Evolutionary conservation across 805 yeast genomes (phyloP), one percentile per base, ranked within the genome.

Genomic region (Kuraishia cidri): DNA sequence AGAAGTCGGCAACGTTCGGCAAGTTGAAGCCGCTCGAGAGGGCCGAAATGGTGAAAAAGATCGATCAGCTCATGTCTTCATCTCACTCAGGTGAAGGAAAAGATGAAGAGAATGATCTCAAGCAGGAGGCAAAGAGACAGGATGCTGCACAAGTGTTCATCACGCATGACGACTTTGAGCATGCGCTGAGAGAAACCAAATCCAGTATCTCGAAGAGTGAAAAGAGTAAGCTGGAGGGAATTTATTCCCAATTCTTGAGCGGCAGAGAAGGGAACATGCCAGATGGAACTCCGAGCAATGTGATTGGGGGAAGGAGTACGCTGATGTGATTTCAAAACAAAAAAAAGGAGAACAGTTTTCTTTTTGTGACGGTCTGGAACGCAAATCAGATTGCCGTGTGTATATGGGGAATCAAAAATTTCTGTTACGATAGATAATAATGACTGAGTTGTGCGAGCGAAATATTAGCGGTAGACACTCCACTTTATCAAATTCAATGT

Each of bases 171-270:
- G 84, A 90, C 47, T 67, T 90, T 35, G 34, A 62, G 5, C 64
- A 65, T 23, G 81, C 95, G 0, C 56, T 83, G 30, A 48, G 54
- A 15, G 94, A 83, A 35, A 86, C 97, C 1, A 85, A 83, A 43
- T 85, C 95, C n/a, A 84, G 95, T 30, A 86, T 90, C 19, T 87
- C 97, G 0, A 54, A 60, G 1, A 69, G 75, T 13, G 97, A 90
- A 47, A 66, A 70, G 38, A 43, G 44, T 6, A 83, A 86, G 46
- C 66, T 90, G 31, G 53, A 62, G 16, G 56, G 51, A 0, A 79
- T 90, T 22, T 90, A 90, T 49, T 50, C 61, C 14, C 77, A 79
- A 47, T 92, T 90, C 48, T 72, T 79, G 4, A 69, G 76, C 26
- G 58, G 57, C 13, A 59, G 97, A 29, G 88, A 82, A 36, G 96